Evolutionary conservation across 495 filamentous ascomycete species (phyloP).

Genomic region (Amphirosellinia nigrospora): DNA sequence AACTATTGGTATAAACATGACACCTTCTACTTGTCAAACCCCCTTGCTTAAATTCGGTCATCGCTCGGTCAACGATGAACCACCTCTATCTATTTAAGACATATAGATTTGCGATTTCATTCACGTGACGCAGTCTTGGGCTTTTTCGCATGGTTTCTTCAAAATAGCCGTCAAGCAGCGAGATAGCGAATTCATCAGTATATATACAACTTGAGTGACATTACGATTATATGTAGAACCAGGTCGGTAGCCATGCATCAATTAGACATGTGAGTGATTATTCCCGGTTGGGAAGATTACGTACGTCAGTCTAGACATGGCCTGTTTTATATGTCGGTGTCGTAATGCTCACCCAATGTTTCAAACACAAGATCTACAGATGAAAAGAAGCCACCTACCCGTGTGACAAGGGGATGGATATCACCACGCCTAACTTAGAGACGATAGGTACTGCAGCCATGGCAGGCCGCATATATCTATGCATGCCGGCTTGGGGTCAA

Average conservation of each 20-base stretch:
- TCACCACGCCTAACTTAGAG: background rate
- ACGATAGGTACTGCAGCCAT: background rate
- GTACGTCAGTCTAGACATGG: background rate
- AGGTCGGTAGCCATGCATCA: background rate
- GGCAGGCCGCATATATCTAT: background rate
- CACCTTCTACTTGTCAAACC: background rate
- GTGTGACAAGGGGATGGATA: background rate
- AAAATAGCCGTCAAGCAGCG: background rate
- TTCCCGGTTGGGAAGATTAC: background rate
- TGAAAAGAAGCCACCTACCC: background rate
- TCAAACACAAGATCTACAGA: background rate
- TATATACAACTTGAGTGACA: background rate
- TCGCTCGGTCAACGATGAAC: constrained; percentile 6
- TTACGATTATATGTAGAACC: background rate
- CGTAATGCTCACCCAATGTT: background rate
- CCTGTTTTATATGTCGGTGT: background rate
- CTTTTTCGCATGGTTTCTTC: background rate
- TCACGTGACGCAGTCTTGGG: background rate
- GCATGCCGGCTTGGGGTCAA: background rate
- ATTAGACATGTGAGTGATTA: background rate
- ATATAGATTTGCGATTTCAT: background rate
- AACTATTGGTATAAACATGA: constrained; percentile 5
- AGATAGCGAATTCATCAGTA: background rate
- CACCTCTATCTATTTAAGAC: background rate
- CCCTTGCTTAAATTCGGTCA: constrained; percentile 12